These are phyloP conservation scores for Heterobasidion occidentale DNA, from an alignment of 1,284 basidiomycete genomes.

Conservation along the genomic window DNA sequence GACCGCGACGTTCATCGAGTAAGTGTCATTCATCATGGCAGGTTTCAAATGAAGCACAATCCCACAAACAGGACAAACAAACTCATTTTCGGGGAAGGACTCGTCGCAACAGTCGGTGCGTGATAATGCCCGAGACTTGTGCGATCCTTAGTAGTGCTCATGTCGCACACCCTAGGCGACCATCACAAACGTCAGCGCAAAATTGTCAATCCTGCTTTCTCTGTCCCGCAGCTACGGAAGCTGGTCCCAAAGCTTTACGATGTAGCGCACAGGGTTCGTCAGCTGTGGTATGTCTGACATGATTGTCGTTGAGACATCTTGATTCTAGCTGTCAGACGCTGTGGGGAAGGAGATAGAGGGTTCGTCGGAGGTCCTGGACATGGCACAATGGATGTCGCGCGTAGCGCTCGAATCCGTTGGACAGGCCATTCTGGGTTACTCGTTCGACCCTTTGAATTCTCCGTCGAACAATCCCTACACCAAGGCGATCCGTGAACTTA, in stretches of 20 bases:
- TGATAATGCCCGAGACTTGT: background rate
- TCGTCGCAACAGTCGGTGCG: slow-evolving; percentile 15
- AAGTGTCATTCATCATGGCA: slow-evolving; percentile 7
- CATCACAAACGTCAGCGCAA: slow-evolving; percentile 17
- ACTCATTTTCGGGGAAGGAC: slow-evolving; percentile 12
- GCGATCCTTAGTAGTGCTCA: too few relatives aligned
- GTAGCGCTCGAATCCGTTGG: slow-evolving; percentile 1
- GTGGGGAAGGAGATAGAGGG: background rate
- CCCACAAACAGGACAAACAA: background rate
- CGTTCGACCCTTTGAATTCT: background rate
- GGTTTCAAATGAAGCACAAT: background rate
- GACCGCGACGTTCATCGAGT: slow-evolving; percentile 32
- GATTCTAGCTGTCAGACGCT: background rate
- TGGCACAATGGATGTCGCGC: slow-evolving; percentile 1
- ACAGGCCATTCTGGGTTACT: slow-evolving; percentile 1
- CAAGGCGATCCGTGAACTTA: slow-evolving; percentile 1
- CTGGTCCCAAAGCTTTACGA: slow-evolving; percentile 21
- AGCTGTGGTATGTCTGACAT: slow-evolving; percentile 27
- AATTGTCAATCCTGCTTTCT: slow-evolving; percentile 11
- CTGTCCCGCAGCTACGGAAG: slow-evolving; percentile 17
- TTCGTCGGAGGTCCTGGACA: background rate
- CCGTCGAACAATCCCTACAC: background rate
- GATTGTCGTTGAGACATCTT: background rate
- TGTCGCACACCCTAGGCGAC: background rate
- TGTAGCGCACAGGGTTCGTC: background rate